Base-by-base conservation (phyloP, 345 rosid genomes). In the Citrus glauca region DNA sequence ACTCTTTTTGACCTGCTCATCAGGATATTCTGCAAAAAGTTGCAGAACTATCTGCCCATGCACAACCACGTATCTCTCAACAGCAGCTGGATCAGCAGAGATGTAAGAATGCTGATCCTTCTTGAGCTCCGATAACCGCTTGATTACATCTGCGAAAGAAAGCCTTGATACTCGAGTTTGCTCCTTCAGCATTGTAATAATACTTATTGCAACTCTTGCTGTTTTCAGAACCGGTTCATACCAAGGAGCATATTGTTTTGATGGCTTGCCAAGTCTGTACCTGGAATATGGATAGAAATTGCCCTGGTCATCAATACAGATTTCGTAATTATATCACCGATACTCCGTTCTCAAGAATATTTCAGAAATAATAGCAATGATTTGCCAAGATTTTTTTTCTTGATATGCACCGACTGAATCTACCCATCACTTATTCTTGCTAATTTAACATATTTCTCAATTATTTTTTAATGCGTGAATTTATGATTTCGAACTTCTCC, bases 221-320 rank as follows among this genome's bases (percentile, higher is more conserved):
- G 93, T 90, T 88, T 89, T 91, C 32, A 91, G 77, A 37, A 91
- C 92, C 48, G 94, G 89, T 77, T 77, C 82, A 79, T 81, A 88
- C 98, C 98, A 95, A 8, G 92, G 90, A 40, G 89, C 87, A 84
- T 93, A 95, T 59, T 90, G 92, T 79, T 90, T 90, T 45, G 97
- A 90, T 9, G 98, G 98, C 81, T 86, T 85, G 9, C 98, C 98
- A 33, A 93, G 98, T 82, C 93, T 85, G 81, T 95, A 95, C 98
- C 98, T 95, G 87, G 74, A 83, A 63, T 72, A 33, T 35, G 48
- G 64, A 65, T 73, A 63, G 60, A 75, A 48, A 35, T 40, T 11
- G 22, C 22, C 72, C 42, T 63, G 59, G 27, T 68, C 22, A 40
- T 59, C 22, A 30, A 45, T 19, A 9, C 67, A 42, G 48, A 73